A percentile compares a stretch with the other conserved stretches of the same genome.
Conservation (phyloP, 306 rosid species). For the Prunus davidiana region DNA sequence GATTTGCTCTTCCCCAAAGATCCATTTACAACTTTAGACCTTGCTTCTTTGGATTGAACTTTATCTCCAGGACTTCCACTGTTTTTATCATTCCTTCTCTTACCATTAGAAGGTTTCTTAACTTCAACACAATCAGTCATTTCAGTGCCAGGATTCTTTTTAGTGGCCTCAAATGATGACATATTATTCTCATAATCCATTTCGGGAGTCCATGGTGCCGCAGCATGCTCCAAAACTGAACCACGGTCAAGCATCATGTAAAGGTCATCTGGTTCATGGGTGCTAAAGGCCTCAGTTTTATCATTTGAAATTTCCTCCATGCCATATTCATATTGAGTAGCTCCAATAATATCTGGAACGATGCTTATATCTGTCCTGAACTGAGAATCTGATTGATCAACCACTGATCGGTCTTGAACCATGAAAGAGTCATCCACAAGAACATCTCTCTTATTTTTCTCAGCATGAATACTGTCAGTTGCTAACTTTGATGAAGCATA, state of each 20-base stretch:
- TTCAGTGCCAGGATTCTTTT: slow-evolving; percentile 34
- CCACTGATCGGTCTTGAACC: slow-evolving; percentile 59
- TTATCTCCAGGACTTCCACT: slow-evolving; percentile 43
- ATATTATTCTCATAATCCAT: slow-evolving; percentile 68
- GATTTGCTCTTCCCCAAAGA: slow-evolving; percentile 54
- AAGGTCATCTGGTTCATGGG: slow-evolving; percentile 86
- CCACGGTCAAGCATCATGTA: slow-evolving; percentile 90
- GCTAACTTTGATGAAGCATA: slow-evolving; percentile 37
- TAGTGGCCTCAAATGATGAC: slow-evolving; percentile 38
- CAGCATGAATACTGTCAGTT: slow-evolving; percentile 27
- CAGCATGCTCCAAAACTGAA: slow-evolving; percentile 46
- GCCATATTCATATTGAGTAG: slow-evolving; percentile 44
- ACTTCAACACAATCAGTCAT: slow-evolving; percentile 24
- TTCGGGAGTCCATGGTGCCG: slow-evolving; percentile 72
- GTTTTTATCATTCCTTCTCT: slow-evolving; percentile 31
- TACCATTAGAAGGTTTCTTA: slow-evolving; percentile 25
- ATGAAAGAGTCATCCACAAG: slow-evolving; percentile 86
- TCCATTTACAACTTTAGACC: slow-evolving; percentile 55
- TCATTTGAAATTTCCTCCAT: slow-evolving; percentile 36
- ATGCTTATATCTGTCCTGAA: slow-evolving; percentile 53
- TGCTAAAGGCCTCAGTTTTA: slow-evolving; percentile 37
- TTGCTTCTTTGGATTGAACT: slow-evolving; percentile 54
- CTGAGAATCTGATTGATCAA: slow-evolving; percentile 52
- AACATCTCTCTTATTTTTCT: slow-evolving; percentile 51
- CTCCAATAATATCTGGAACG: slow-evolving; percentile 59